Conservation (phyloP, 2,329 filamentous ascomycete species). For the Fusarium sambucinum region DNA sequence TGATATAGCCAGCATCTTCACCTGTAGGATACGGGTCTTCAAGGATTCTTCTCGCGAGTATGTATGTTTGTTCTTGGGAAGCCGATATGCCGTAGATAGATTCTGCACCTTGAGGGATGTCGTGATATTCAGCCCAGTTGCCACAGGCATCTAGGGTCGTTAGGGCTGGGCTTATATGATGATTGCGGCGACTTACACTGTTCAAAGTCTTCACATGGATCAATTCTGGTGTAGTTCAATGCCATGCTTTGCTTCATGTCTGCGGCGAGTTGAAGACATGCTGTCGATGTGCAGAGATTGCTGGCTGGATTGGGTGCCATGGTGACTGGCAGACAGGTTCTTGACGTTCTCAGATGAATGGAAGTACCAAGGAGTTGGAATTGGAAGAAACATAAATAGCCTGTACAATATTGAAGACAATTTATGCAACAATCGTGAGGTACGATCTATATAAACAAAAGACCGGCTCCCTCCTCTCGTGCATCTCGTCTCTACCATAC, state of each 20-base stretch:
- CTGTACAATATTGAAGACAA: neutral
- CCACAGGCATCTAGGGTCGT: slow-evolving; percentile 64
- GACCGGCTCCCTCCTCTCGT: neutral
- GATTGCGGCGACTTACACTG: slow-evolving; percentile 55
- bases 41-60: slow-evolving; percentile 43
- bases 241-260: slow-evolving; percentile 36
- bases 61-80: neutral
- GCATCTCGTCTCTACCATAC: neutral
- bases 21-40: slow-evolving; percentile 71
- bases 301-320: neutral
- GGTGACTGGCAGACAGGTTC: neutral
- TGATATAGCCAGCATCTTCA: slow-evolving; percentile 38
- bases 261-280: slow-evolving; percentile 9
- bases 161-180: neutral
- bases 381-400: neutral
- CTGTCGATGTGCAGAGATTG: neutral
- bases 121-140: slow-evolving; percentile 74
- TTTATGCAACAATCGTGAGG: too few species aligned
- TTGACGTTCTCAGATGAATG: neutral
- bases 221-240: slow-evolving; percentile 67
- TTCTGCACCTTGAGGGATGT: slow-evolving; percentile 72
- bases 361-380: neutral
- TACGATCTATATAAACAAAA: neutral
- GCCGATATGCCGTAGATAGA: neutral
- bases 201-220: slow-evolving; percentile 78